Base-by-base conservation (phyloP, 208 protist genomes). In the Spongospora subterranea region DNA sequence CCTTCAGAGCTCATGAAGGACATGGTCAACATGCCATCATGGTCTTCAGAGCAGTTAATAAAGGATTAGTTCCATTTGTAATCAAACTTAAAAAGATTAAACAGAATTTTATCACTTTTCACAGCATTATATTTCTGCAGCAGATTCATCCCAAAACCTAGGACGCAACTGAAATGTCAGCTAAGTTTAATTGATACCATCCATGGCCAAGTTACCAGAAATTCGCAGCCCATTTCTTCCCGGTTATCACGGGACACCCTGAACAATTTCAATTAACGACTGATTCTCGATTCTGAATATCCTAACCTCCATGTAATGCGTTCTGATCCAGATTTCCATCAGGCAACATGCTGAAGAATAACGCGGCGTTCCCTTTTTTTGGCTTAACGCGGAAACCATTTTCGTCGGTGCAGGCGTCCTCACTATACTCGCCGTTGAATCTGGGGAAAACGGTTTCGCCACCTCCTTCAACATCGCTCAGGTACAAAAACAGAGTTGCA, bases 281-380 rank as follows among this genome's bases (percentile, higher is more conserved):
- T n/a, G n/a, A n/a, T 29, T 60, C 24, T 60, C 50, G 50, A 60
- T 60, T 60, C 24, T 24, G 50, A 29, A 60, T 60, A 60, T 60
- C 6, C 6, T 60, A 29, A 60, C 50, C 88, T 32, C 88, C 88
- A 45, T 89, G 88, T 32, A 89, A 45, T 20, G 88, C 29, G 29
- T 76, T 60, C 6, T 32, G 32, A n/a, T 89, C 88, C 6, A 89
- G 46, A 45, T 89, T 71, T 1, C 88, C 88, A 45, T 89, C 54
- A 89, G 88, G 88, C 32, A 89, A 45, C 88, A 89, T 89, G 32
- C 17, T 89, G 88, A 76, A 89, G 54, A 89, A 89, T 20, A 89
- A n/a, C 1, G 54, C 54, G n/a, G 88, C 88, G 6, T n/a, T 6
- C 65, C 88, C 88, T 45, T 89, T 60, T 45, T 89, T 89, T 29